Evolutionary conservation across 768 basidiomycete species (phyloP).

Genomic region (Lactifluus piperatus): DNA sequence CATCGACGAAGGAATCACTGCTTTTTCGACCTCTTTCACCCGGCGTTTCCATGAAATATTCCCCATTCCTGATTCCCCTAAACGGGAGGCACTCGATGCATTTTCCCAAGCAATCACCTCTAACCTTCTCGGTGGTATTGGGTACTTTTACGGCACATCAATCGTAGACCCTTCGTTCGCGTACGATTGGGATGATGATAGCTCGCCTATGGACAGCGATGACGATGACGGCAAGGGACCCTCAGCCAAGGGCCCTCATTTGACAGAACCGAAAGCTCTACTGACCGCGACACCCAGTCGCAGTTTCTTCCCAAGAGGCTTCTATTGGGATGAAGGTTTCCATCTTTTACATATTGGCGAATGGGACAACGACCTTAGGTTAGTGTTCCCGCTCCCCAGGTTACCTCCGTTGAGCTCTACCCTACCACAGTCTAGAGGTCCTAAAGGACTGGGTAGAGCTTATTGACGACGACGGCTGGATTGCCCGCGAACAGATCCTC

Average conservation of each 20-base stretch:
- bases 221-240: constrained; percentile 36
- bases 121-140: constrained; percentile 86
- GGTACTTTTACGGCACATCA: constrained; percentile 89
- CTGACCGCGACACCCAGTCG: constrained; percentile 92
- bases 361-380: constrained; percentile 89
- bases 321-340: constrained; percentile 99
- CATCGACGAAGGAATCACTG: constrained; percentile 66
- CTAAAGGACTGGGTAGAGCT: constrained; percentile 83
- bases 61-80: constrained; percentile 52
- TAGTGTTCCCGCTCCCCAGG: neutral
- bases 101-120: constrained; percentile 89
- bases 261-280: constrained; percentile 68
- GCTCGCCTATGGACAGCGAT: constrained; percentile 35
- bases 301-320: constrained; percentile 95
- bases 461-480: constrained; percentile 93
- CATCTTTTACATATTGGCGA: constrained; percentile 85
- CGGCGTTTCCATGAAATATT: constrained; percentile 62
- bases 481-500: constrained; percentile 91
- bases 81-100: constrained; percentile 40
- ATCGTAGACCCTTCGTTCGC: constrained; percentile 80
- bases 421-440: constrained; percentile 70
- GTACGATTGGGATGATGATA: constrained; percentile 82
- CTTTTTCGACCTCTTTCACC: constrained; percentile 51
- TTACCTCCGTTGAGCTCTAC: neutral
- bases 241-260: constrained; percentile 42